Evolutionary conservation across 148 eudicot genomes (phyloP), one percentile per base, ranked within the genome.

Genomic region (Nyssa sinensis): DNA sequence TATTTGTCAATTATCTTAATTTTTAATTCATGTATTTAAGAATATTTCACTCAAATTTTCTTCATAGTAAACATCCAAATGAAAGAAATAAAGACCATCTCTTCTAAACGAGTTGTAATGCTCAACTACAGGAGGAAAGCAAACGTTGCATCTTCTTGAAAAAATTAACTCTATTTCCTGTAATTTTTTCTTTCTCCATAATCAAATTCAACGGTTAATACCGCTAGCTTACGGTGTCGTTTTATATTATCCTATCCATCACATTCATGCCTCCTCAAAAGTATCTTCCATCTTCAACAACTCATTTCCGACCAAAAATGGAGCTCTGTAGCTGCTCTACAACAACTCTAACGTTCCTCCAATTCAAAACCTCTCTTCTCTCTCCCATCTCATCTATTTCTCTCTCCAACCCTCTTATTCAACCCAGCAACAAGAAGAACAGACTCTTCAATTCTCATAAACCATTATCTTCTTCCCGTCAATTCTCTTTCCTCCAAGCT

Each of bases 391-490:
- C 69, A 31, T 64, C 39, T 58, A 68, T 75, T 47, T 85, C 74
- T 62, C 77, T 47, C 70, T 67, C 76, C 51, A 57, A 28, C 62
- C 1, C 73, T 49, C 74, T 62, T 12, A 59, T 70, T 14, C 62
- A 28, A 51, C 67, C 69, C 63, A 39, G 23, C 31, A 16, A 6
- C 49, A 23, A 64, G 81, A 71, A 64, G 51, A 69, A 58, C 62
- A 61, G 74, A 24, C 66, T 72, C 47, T 71, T 30, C 69, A 55
- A 37, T 73, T 66, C 72, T 69, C 87, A 65, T 47, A 79, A 59
- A 19, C 35, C 67, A 23, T 78, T 88, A 16, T 10, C 77, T 32
- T 25, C 87, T 82, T 86, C 89, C 83, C 85, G 80, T 81, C 92
- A 75, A 81, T 80, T 84, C 66, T 76, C 75, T 63, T 70, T 61